Conservation (phyloP, 2,329 filamentous ascomycete genomes). For the Nothophaeocryptopus gaeumannii region DNA sequence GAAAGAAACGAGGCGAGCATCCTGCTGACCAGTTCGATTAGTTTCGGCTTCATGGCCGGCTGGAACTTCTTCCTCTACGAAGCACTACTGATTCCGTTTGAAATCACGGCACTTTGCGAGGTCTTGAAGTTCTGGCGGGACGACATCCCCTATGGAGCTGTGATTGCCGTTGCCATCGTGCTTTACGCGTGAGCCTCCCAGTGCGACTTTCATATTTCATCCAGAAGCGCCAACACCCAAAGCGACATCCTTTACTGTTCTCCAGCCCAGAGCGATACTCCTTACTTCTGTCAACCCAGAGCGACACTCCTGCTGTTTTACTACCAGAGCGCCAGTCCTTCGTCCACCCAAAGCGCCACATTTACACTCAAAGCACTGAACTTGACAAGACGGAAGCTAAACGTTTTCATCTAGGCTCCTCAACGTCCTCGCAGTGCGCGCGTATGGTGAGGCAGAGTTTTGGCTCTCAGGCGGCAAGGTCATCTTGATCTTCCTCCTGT, state of each 20-base stretch:
- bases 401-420: constrained; percentile 19
- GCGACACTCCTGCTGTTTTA: not conserved
- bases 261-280: no score
- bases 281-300: no score
- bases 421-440: constrained; percentile 46
- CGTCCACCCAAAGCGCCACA: no score
- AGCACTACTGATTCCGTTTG: constrained; percentile 51
- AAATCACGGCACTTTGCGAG: constrained; percentile 47
- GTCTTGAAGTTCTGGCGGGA: constrained; percentile 45
- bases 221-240: constrained; percentile 5
- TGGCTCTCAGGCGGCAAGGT: constrained; percentile 53
- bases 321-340: not conserved
- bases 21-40: constrained; percentile 38
- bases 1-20: constrained; percentile 48
- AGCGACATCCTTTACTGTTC: not conserved
- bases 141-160: constrained; percentile 44
- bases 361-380: not conserved
- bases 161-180: constrained; percentile 41
- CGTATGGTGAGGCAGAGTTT: constrained; percentile 44
- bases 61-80: constrained; percentile 49
- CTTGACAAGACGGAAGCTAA: not conserved
- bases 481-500: constrained; percentile 28
- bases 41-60: constrained; percentile 51
- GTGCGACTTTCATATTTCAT: constrained; percentile 1
- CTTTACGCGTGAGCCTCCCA: constrained; percentile 21